Percentiles rank a stretch among this genome's conserved stretches.
These are phyloP conservation scores for Solanum medicagineum DNA, from an alignment of 257 asterid species.

Conservation along the genomic window DNA sequence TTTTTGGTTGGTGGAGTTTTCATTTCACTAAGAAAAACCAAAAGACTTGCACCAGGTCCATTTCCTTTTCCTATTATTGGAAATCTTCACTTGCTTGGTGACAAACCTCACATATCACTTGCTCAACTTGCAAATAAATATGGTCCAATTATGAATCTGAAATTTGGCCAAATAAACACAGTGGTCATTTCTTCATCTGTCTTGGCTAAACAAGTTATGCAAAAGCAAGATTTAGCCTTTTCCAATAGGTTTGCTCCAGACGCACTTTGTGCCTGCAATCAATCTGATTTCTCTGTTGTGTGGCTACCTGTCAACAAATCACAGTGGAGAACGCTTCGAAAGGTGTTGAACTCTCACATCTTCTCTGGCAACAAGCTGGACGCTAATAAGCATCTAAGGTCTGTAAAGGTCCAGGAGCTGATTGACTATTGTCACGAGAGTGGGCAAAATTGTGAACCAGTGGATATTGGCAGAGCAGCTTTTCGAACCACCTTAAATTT, in stretches of 20 bases:
- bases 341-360: constrained; percentile 40
- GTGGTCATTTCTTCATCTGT: constrained; percentile 48
- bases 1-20: not conserved
- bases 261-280: constrained; percentile 50
- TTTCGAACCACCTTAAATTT: constrained; percentile 27
- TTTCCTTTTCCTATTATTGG: constrained; percentile 64
- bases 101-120: constrained; percentile 58
- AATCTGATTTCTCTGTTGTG: constrained; percentile 44
- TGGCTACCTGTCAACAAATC: constrained; percentile 49
- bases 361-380: constrained; percentile 55
- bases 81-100: constrained; percentile 61
- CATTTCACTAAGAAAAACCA: not conserved
- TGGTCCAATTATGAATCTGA: constrained; percentile 65
- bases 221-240: constrained; percentile 55
- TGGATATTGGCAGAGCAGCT: constrained; percentile 13
- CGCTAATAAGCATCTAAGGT: constrained; percentile 41
- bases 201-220: constrained; percentile 54
- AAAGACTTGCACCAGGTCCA: constrained; percentile 17
- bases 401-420: constrained; percentile 31
- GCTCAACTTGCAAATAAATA: constrained; percentile 38
- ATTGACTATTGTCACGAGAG: constrained; percentile 13
- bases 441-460: constrained; percentile 20
- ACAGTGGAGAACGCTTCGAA: constrained; percentile 62
- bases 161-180: constrained; percentile 45
- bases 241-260: constrained; percentile 44